These are phyloP conservation scores for Mortierella sp. DNA, from an alignment of 371 early-diverging fungal species.

Conservation along the genomic window DNA sequence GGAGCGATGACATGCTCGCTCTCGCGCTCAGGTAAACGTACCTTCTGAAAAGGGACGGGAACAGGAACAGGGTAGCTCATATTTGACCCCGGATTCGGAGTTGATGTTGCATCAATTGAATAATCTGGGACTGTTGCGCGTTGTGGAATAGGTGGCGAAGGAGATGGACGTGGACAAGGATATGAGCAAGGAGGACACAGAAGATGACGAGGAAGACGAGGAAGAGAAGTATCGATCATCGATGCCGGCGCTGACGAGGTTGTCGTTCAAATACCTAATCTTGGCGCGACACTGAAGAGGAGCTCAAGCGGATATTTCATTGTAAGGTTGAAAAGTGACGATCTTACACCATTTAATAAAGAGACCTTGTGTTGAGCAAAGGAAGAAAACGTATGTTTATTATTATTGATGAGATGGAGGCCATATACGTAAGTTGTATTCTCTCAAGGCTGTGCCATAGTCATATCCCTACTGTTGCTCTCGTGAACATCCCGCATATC, in stretches of 20 bases:
- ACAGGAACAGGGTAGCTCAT: too few relatives aligned
- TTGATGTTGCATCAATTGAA: neutral
- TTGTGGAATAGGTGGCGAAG: neutral
- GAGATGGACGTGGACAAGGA: neutral
- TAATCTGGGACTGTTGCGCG: neutral
- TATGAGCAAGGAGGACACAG: neutral
- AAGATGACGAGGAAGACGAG: neutral
- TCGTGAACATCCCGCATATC: too few relatives aligned
- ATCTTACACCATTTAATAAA: neutral
- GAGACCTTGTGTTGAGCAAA: neutral
- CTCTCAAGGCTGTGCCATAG: too few relatives aligned
- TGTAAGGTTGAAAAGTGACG: neutral
- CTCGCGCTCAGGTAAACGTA: too few relatives aligned
- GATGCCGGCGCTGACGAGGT: neutral
- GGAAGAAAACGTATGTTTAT: neutral
- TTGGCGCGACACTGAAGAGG: neutral
- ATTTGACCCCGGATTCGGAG: neutral
- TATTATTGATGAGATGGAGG: neutral
- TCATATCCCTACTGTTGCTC: neutral
- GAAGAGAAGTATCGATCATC: neutral
- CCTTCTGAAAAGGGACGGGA: too few relatives aligned
- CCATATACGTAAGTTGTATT: neutral
- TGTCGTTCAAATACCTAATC: neutral
- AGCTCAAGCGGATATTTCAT: neutral
- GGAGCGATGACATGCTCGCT: too few relatives aligned